Evolutionary conservation across 2,329 filamentous ascomycete genomes (phyloP).

Genomic region (Emericellopsis cladophorae): DNA sequence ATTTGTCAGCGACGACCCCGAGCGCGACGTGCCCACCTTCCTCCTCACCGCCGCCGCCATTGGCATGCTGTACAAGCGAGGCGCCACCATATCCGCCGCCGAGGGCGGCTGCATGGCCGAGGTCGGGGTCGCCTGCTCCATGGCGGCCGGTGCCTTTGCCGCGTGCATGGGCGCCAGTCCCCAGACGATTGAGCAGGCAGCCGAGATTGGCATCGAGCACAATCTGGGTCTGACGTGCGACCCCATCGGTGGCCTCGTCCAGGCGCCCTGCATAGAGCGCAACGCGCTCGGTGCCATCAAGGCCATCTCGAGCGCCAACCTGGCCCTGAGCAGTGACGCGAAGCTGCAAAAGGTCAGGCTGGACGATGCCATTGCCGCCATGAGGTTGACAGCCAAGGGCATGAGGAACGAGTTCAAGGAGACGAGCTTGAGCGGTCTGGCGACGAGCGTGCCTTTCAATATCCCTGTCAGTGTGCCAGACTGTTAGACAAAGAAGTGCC

Average conservation of each 20-base stretch:
- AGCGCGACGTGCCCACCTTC: slow-evolving; percentile 35
- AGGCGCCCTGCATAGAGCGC: slow-evolving; percentile 37
- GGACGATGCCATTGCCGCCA: slow-evolving; percentile 36
- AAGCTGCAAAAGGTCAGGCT: slow-evolving; percentile 34
- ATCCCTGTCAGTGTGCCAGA: slow-evolving; percentile 40
- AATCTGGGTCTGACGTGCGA: slow-evolving; percentile 37
- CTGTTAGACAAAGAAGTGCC: slow-evolving; percentile 15
- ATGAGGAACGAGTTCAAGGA: slow-evolving; percentile 43
- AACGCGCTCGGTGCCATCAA: slow-evolving; percentile 38
- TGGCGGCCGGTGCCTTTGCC: slow-evolving; percentile 36
- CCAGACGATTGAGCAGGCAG: slow-evolving; percentile 35
- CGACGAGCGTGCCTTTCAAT: slow-evolving; percentile 35
- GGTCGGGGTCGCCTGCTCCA: slow-evolving; percentile 37
- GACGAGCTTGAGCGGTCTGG: slow-evolving; percentile 34
- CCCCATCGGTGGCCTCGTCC: slow-evolving; percentile 35
- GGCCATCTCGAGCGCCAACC: slow-evolving; percentile 35
- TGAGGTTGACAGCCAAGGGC: slow-evolving; percentile 35
- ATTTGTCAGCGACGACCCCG: slow-evolving; percentile 35
- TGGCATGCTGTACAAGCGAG: slow-evolving; percentile 40
- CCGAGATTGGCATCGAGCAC: slow-evolving; percentile 39
- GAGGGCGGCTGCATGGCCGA: slow-evolving; percentile 42
- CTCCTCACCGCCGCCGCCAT: slow-evolving; percentile 34
- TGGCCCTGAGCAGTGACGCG: slow-evolving; percentile 30
- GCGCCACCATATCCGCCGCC: slow-evolving; percentile 36
- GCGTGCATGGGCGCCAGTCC: slow-evolving; percentile 38